Conservation (phyloP, 2,329 filamentous ascomycete species). For the Blastomyces gilchristii region DNA sequence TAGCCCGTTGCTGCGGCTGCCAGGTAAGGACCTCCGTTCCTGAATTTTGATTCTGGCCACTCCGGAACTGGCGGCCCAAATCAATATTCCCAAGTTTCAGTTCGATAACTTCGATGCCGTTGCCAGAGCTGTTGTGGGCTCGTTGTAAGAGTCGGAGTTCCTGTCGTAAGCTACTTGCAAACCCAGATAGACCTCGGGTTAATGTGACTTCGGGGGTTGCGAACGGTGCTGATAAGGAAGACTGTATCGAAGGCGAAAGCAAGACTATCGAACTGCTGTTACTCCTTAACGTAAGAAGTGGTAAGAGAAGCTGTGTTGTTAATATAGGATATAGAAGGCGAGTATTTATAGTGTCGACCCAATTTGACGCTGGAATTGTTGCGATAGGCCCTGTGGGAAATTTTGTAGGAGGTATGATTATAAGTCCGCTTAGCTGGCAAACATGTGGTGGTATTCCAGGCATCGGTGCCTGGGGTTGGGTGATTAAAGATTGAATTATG, state of each 20-base stretch:
- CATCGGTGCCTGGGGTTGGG: conserved; percentile 64
- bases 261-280: conserved; percentile 40
- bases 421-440: conserved; percentile 64
- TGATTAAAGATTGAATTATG: conserved; percentile 62
- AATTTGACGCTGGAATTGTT: conserved; percentile 70
- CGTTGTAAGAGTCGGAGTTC: conserved; percentile 62
- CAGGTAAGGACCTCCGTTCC: conserved; percentile 51
- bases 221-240: conserved; percentile 35
- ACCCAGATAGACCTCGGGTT: conserved; percentile 77
- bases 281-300: conserved; percentile 55
- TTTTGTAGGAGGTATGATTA: conserved; percentile 68
- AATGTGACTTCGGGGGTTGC: conserved; percentile 71
- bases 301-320: conserved; percentile 80
- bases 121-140: conserved; percentile 22
- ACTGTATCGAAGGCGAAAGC: conserved; percentile 37
- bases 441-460: conserved; percentile 65
- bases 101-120: conserved; percentile 62
- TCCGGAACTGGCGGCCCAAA: conserved; percentile 52
- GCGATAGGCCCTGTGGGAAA: conserved; percentile 78
- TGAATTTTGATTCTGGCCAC: conserved; percentile 33
- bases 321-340: conserved; percentile 84
- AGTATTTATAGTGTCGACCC: conserved; percentile 85
- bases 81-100: conserved; percentile 89
- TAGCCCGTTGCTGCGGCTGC: conserved; percentile 46
- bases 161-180: conserved; percentile 66